Percentiles rank a stretch among this genome's conserved stretches.
Conservation (phyloP, 2,329 filamentous ascomycete species). For the Teratosphaeria nubilosa region DNA sequence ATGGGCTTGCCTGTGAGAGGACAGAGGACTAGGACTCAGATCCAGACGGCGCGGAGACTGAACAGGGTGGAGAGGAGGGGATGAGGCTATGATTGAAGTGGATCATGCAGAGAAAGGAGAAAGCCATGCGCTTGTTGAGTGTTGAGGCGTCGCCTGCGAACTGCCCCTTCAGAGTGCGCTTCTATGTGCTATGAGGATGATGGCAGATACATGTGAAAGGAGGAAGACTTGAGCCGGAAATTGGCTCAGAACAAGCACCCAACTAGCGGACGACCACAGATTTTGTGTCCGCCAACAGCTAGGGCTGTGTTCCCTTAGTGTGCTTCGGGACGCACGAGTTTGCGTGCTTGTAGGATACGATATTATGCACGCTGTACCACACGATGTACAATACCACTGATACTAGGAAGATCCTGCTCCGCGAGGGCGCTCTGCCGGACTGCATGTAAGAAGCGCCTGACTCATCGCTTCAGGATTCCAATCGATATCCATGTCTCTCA, state of each 20-base stretch:
- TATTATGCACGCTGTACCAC: not conserved
- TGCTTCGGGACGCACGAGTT: too few species aligned
- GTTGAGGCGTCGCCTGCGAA: not conserved
- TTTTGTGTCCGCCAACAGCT: too few species aligned
- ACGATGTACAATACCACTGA: not conserved
- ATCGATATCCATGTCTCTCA: too few species aligned
- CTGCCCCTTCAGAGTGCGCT: not conserved
- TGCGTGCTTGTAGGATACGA: too few species aligned
- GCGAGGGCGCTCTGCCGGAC: not conserved
- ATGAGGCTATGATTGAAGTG: conserved; percentile 1
- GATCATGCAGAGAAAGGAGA: not conserved
- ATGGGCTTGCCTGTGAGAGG: conserved; percentile 87
- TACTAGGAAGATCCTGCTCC: not conserved
- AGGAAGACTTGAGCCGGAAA: too few species aligned
- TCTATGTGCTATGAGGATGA: not conserved
- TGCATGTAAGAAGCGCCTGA: not conserved
- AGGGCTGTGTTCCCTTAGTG: too few species aligned
- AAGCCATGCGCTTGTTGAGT: not conserved
- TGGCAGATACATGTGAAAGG: not conserved
- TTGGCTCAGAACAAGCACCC: too few species aligned
- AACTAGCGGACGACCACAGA: too few species aligned
- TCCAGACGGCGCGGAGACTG: conserved; percentile 47
- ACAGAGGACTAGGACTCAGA: conserved; percentile 74
- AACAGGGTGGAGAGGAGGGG: conserved; percentile 48
- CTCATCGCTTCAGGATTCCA: not conserved